Conservation (phyloP, 768 basidiomycete species). For the Termitomyces sp. region DNA sequence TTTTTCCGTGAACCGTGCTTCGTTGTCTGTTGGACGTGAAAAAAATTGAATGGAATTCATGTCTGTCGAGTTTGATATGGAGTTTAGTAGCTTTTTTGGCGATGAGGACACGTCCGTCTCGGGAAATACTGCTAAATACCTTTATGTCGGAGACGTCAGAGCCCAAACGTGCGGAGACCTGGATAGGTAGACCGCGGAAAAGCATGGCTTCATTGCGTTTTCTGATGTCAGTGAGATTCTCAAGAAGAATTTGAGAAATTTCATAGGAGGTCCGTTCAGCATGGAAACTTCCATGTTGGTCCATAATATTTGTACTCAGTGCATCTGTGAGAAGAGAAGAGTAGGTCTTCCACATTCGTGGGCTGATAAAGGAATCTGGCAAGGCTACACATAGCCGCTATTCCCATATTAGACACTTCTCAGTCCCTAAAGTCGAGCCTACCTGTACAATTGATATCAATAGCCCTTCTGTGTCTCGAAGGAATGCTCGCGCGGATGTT, state of each 20-base stretch:
- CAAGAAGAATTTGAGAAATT: constrained; percentile 42
- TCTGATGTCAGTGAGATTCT: constrained; percentile 64
- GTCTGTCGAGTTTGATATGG: constrained; percentile 62
- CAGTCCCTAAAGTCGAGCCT: background rate
- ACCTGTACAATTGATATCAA: constrained; percentile 62
- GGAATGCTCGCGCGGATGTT: constrained; percentile 48
- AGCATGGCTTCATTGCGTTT: constrained; percentile 78
- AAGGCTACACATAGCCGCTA: constrained; percentile 67
- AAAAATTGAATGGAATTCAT: constrained; percentile 57
- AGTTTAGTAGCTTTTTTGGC: constrained; percentile 58
- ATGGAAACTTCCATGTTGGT: constrained; percentile 23
- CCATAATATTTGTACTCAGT: constrained; percentile 35
- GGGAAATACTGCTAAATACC: constrained; percentile 19
- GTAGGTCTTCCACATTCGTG: constrained; percentile 58
- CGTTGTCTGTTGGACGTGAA: constrained; percentile 33
- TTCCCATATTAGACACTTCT: background rate
- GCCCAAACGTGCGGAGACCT: constrained; percentile 52
- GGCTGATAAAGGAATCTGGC: constrained; percentile 72
- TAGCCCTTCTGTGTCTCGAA: constrained; percentile 45
- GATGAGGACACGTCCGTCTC: constrained; percentile 1
- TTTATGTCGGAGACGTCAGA: constrained; percentile 54
- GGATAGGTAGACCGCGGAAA: constrained; percentile 60
- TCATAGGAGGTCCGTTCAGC: constrained; percentile 35
- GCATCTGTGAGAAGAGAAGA: constrained; percentile 39
- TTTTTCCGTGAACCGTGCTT: constrained; percentile 53